Evolutionary conservation across 2,329 filamentous ascomycete genomes (phyloP).

Genomic region (Colletotrichum karsti): DNA sequence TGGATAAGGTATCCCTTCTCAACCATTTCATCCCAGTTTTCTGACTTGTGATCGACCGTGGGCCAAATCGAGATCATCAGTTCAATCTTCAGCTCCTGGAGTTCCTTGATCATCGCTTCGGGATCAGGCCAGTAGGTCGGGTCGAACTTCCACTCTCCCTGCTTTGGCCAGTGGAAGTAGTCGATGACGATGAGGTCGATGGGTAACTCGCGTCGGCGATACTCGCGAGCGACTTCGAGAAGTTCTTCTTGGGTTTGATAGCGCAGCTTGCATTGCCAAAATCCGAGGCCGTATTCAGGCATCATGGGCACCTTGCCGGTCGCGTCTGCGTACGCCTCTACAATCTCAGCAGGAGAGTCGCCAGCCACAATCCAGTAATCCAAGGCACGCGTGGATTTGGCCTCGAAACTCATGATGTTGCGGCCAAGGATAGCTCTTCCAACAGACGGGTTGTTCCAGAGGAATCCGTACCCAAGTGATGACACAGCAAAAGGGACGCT

Average conservation of each 20-base stretch:
- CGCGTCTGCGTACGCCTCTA: slow-evolving; percentile 59
- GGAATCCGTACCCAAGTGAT: slow-evolving; percentile 64
- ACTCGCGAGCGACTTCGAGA: slow-evolving; percentile 64
- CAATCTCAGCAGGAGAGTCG: slow-evolving; percentile 59
- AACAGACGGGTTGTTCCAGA: slow-evolving; percentile 71
- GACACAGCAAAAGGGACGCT: slow-evolving; percentile 68
- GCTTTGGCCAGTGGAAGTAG: slow-evolving; percentile 71
- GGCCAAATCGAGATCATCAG: slow-evolving; percentile 78
- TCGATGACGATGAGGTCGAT: slow-evolving; percentile 70
- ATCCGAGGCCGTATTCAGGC: slow-evolving; percentile 71
- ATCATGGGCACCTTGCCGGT: slow-evolving; percentile 69
- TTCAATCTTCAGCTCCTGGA: slow-evolving; percentile 66
- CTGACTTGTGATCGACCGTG: slow-evolving; percentile 48
- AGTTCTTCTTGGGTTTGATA: slow-evolving; percentile 71
- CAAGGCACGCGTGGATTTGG: slow-evolving; percentile 59
- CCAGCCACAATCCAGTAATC: slow-evolving; percentile 71
- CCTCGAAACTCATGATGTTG: slow-evolving; percentile 68
- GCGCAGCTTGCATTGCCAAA: slow-evolving; percentile 71
- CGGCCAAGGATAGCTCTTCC: slow-evolving; percentile 66
- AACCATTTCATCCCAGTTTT: slow-evolving; percentile 40
- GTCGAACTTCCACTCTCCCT: slow-evolving; percentile 76
- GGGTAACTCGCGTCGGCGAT: slow-evolving; percentile 59
- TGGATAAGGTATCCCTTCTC: slow-evolving; percentile 65
- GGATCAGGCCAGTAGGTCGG: slow-evolving; percentile 71
- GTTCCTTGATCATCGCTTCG: slow-evolving; percentile 70